phyloP scores from a whole-genome alignment of 352 stramenopile species.

The Pilasporangium apinafurcum region DNA sequence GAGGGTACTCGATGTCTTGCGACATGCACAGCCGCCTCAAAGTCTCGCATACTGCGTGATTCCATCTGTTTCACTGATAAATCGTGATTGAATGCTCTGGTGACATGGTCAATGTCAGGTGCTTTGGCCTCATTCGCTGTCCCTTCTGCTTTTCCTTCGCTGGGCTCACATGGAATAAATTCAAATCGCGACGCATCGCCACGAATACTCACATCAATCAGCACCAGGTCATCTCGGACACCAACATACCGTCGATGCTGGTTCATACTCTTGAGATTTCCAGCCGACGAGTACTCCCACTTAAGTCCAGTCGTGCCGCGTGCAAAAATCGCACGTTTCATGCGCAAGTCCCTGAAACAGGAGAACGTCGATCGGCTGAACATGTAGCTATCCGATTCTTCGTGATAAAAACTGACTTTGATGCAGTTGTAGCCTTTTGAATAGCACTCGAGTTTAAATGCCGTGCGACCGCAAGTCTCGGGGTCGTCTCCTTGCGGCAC shows the following conservation, averaged over 20 bases:
- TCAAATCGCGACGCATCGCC: slow-evolving; percentile 74
- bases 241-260: slow-evolving; percentile 83
- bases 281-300: slow-evolving; percentile 79
- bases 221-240: slow-evolving; percentile 54
- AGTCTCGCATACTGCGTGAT: slow-evolving; percentile 73
- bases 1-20: too few relatives aligned
- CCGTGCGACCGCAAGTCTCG: slow-evolving; percentile 38
- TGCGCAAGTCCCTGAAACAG: slow-evolving; percentile 79
- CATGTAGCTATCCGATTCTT: slow-evolving; percentile 67
- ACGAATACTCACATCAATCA: slow-evolving; percentile 84
- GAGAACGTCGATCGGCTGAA: slow-evolving; percentile 81
- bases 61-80: slow-evolving; percentile 57
- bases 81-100: slow-evolving; percentile 69
- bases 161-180: slow-evolving; percentile 57
- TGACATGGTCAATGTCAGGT: slow-evolving; percentile 71
- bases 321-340: slow-evolving; percentile 55
- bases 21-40: slow-evolving; percentile 47
- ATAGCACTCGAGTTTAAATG: slow-evolving; percentile 72
- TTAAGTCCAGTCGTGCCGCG: slow-evolving; percentile 63
- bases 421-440: slow-evolving; percentile 84
- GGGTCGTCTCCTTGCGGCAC: slow-evolving; percentile 38
- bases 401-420: slow-evolving; percentile 77
- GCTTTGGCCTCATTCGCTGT: slow-evolving; percentile 17
- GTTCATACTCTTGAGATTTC: slow-evolving; percentile 86
- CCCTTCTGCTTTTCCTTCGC: slow-evolving; percentile 19